Base-by-base conservation (phyloP, 768 basidiomycete species). In the Psilocybe sp. region DNA sequence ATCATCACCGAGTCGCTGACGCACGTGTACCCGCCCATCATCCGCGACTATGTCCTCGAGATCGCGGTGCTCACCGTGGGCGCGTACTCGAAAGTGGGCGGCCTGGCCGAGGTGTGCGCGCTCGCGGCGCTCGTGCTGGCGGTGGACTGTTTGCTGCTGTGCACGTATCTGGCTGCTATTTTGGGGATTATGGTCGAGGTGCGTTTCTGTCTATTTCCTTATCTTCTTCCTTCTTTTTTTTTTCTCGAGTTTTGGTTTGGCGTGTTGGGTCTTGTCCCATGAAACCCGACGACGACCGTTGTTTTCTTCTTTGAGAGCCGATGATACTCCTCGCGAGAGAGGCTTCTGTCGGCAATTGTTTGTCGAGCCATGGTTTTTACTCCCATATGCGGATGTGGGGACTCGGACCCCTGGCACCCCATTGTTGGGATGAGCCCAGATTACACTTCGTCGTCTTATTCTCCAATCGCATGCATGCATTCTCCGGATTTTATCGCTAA, bases 151-250 rank as follows among this genome's bases (percentile, higher is more conserved):
- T 61, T 93, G 28, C 76, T 92, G 67, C 80, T 97, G 53, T 88
- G 87, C 69, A 92, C 92, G 0, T 96, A 97, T 69, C 87, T 96
- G 63, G 79, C 90, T 0, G 85, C 90, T 1, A 82, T 98, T 46
- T 72, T 99, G 46, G 86, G 84, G n/a, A 78, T 99, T 65, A 97
- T 98, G 89, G 87, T 98, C 53, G 96, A 99, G 78, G 92, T 92
- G 54, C 57, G 70, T 60, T 50, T 41, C 8, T 37, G n/a, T 41
- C 15, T 47, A 32, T 41, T 39, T 46, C 49, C 40, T 33, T 46
- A 44, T 46, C 37, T 20, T 33, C 32, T 47, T 7, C 40, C 14
- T 44, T 5, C 23, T 44, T 47, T 52, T 33, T 23, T 41, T 47
- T 48, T 47, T 20, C 20, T 49, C 14, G 7, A 20, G 46, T 31